Evolutionary conservation across 768 basidiomycete species (phyloP).

Genomic region (Rhodotorula paludigena): DNA sequence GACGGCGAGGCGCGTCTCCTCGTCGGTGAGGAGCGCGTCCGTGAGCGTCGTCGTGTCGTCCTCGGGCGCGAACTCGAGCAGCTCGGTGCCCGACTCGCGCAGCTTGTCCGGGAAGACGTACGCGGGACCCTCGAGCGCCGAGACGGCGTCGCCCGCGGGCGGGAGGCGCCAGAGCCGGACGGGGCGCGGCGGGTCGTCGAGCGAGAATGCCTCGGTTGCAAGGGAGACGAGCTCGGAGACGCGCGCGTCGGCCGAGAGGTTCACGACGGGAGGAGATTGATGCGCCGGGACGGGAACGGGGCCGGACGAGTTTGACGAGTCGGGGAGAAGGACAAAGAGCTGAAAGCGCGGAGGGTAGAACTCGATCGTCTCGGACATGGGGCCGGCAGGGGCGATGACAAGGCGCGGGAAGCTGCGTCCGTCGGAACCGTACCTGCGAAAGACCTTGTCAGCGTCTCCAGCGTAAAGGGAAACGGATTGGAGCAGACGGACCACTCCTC

Average conservation of each 20-base stretch:
- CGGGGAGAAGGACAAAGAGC: conserved; percentile 54
- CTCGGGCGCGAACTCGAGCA: conserved; percentile 2
- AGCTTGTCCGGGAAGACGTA: conserved; percentile 37
- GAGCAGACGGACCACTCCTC: conserved; percentile 58
- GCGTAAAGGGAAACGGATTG: background rate
- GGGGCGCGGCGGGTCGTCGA: conserved; percentile 4
- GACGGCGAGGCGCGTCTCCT: conserved; percentile 26
- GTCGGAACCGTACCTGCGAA: conserved; percentile 70
- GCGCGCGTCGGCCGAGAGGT: conserved; percentile 56
- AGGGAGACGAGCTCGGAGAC: conserved; percentile 49
- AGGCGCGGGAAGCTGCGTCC: conserved; percentile 59
- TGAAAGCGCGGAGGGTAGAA: conserved; percentile 64
- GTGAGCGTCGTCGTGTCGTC: conserved; percentile 9
- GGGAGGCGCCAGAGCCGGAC: conserved; percentile 62
- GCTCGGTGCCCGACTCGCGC: conserved; percentile 21
- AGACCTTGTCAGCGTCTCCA: no score
- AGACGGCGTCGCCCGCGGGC: conserved; percentile 41
- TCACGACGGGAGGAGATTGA: conserved; percentile 48
- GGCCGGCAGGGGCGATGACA: conserved; percentile 59
- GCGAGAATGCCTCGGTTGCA: conserved; percentile 36
- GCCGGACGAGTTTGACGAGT: conserved; percentile 43
- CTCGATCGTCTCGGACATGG: conserved; percentile 60
- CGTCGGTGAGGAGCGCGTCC: conserved; percentile 29
- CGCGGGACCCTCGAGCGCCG: conserved; percentile 42
- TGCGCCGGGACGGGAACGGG: conserved; percentile 42